Percentiles rank a stretch among this genome's conserved stretches.
These are phyloP conservation scores for Mycosphaerella arachidis DNA, from an alignment of 2,329 filamentous ascomycete species.

Conservation along the genomic window DNA sequence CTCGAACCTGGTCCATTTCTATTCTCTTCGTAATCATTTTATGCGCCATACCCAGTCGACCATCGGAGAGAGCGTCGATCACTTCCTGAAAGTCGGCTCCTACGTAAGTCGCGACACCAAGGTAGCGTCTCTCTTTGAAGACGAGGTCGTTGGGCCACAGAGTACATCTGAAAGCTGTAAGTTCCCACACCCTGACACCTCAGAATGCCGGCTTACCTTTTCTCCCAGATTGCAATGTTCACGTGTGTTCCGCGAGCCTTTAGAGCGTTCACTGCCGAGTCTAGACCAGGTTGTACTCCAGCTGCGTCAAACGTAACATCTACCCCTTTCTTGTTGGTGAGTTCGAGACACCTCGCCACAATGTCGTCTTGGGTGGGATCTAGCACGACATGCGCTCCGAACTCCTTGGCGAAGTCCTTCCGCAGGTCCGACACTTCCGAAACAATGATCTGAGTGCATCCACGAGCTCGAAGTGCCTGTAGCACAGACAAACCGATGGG, in stretches of 20 bases:
- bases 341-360: slow-evolving; percentile 39
- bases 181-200: background rate
- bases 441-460: slow-evolving; percentile 49
- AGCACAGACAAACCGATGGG: slow-evolving; percentile 52
- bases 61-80: slow-evolving; percentile 44
- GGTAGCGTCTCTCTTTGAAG: slow-evolving; percentile 51
- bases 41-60: slow-evolving; percentile 37
- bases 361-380: slow-evolving; percentile 49
- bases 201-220: slow-evolving; percentile 27
- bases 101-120: slow-evolving; percentile 50
- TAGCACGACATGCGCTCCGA: slow-evolving; percentile 45
- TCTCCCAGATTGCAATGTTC: slow-evolving; percentile 55
- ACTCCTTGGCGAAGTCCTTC: slow-evolving; percentile 47
- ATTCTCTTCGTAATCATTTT: slow-evolving; percentile 50
- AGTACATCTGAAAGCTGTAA: slow-evolving; percentile 29
- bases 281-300: slow-evolving; percentile 49
- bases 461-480: slow-evolving; percentile 42
- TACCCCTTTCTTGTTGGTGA: slow-evolving; percentile 44
- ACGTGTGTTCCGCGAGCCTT: slow-evolving; percentile 50
- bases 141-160: slow-evolving; percentile 49
- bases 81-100: slow-evolving; percentile 49
- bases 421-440: slow-evolving; percentile 48
- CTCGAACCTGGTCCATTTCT: slow-evolving; percentile 43
- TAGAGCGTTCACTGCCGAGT: slow-evolving; percentile 46
- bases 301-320: slow-evolving; percentile 52